Percentiles rank a stretch among this genome's conserved stretches.
Evolutionary conservation across 1,284 basidiomycete genomes (phyloP).

Genomic region (Tilletia walkeri): DNA sequence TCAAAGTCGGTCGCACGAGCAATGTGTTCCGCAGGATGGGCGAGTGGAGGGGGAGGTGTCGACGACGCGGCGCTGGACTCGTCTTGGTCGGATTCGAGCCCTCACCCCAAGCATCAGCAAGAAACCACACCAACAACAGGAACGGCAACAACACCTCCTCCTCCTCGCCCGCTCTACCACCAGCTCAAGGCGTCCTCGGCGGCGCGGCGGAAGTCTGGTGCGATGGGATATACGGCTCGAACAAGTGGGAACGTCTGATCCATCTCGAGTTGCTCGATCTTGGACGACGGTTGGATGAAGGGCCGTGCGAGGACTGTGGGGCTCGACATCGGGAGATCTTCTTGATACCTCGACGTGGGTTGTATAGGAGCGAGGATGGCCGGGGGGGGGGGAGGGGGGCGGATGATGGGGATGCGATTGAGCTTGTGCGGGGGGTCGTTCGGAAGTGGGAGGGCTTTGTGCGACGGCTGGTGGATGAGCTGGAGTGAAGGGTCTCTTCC

Average conservation of each 20-base stretch:
- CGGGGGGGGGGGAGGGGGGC: not conserved
- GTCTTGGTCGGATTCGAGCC: slow-evolving; percentile 14
- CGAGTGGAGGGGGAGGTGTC: slow-evolving; percentile 36
- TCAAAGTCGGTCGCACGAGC: slow-evolving; percentile 37
- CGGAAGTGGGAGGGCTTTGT: slow-evolving; percentile 16
- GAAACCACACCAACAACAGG: no score
- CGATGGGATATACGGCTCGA: slow-evolving; percentile 26
- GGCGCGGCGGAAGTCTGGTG: slow-evolving; percentile 13
- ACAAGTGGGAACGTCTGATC: slow-evolving; percentile 38
- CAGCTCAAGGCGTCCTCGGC: not conserved
- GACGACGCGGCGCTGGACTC: slow-evolving; percentile 13
- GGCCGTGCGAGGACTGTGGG: slow-evolving; percentile 32
- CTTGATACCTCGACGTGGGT: slow-evolving; percentile 26
- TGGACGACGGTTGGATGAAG: slow-evolving; percentile 25
- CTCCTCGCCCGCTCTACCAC: not conserved
- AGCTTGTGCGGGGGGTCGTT: not conserved
- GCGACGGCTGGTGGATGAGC: not conserved
- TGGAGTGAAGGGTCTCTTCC: not conserved
- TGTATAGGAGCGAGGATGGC: not conserved
- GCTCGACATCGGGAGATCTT: slow-evolving; percentile 38
- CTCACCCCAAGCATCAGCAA: slow-evolving; percentile 10
- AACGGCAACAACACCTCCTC: no score
- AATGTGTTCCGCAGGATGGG: slow-evolving; percentile 34
- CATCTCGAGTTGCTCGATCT: slow-evolving; percentile 33
- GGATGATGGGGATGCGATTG: slow-evolving; percentile 1